These are phyloP conservation scores for Ambispora gerdemannii DNA, from an alignment of 192 early-diverging fungal genomes.

Conservation along the genomic window DNA sequence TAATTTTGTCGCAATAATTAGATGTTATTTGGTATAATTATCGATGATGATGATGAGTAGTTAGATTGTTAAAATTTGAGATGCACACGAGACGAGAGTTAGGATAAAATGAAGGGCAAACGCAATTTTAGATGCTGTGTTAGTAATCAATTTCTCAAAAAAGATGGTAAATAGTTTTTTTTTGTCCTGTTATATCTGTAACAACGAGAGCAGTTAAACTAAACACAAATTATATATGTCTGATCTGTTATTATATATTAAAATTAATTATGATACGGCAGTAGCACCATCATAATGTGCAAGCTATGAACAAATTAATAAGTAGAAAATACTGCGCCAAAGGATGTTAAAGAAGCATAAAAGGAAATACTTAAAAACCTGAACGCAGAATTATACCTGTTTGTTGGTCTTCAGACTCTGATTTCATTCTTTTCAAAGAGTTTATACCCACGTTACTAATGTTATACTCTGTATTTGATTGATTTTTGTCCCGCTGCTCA, in stretches of 20 bases:
- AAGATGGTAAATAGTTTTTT: background rate
- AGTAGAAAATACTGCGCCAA: background rate
- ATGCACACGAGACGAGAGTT: background rate
- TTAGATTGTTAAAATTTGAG: background rate
- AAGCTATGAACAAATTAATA: background rate
- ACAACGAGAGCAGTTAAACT: no score
- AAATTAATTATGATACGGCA: no score
- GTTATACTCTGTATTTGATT: background rate
- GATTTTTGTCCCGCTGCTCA: background rate
- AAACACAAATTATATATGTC: no score
- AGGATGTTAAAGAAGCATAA: background rate
- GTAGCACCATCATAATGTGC: no score
- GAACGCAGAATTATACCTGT: background rate
- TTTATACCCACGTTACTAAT: background rate
- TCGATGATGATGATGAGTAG: no score
- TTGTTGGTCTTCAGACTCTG: background rate
- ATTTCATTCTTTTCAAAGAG: background rate
- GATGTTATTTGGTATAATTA: background rate
- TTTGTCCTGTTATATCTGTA: no score
- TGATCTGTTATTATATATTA: no score
- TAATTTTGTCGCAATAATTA: background rate
- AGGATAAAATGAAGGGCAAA: constrained; percentile 3
- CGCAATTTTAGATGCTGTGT: constrained; percentile 18
- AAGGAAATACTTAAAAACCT: background rate
- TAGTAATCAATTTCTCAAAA: constrained; percentile 2